phyloP scores from a whole-genome alignment of 495 filamentous ascomycete species.

The Parathielavia hyrcaniae region DNA sequence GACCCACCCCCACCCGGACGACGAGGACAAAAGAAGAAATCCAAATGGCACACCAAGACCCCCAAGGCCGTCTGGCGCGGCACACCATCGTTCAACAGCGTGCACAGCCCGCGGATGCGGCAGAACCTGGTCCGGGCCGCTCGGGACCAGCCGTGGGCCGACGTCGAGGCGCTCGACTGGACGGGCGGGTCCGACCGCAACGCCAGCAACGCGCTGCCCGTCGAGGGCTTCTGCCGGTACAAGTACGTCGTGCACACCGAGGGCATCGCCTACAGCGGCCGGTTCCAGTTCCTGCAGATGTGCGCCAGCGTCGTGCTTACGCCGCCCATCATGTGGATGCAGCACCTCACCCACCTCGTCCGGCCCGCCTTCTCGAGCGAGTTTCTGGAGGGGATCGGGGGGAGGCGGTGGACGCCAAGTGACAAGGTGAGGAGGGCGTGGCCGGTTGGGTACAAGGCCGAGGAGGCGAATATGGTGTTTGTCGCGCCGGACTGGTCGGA shows the following conservation, averaged over 20 bases:
- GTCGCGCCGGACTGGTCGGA: constrained; percentile 49
- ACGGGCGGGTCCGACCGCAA: not conserved
- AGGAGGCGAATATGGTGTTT: constrained; percentile 48
- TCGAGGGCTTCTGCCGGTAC: constrained; percentile 48
- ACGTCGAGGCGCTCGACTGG: constrained; percentile 46
- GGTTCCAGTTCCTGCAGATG: constrained; percentile 49
- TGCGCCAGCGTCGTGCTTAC: constrained; percentile 45
- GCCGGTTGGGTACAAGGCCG: constrained; percentile 33
- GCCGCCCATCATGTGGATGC: constrained; percentile 45
- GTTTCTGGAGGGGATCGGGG: constrained; percentile 20
- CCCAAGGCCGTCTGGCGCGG: constrained; percentile 67
- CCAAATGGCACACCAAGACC: constrained; percentile 48
- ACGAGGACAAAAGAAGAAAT: too few relatives aligned
- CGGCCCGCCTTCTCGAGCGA: constrained; percentile 37
- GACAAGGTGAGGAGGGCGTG: constrained; percentile 29
- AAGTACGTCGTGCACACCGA: constrained; percentile 56
- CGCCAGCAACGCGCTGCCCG: constrained; percentile 37
- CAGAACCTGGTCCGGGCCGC: constrained; percentile 39
- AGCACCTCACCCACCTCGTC: constrained; percentile 47
- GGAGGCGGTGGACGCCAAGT: constrained; percentile 18
- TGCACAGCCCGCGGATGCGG: constrained; percentile 39
- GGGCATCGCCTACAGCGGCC: constrained; percentile 53
- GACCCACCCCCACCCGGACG: too few relatives aligned
- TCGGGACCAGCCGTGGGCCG: constrained; percentile 42
- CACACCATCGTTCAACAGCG: constrained; percentile 46